Percentiles rank a stretch among this genome's conserved stretches.
These are phyloP conservation scores for Ichthyophthirius multifiliis DNA, from an alignment of 169 alveolate species.

Conservation along the genomic window DNA sequence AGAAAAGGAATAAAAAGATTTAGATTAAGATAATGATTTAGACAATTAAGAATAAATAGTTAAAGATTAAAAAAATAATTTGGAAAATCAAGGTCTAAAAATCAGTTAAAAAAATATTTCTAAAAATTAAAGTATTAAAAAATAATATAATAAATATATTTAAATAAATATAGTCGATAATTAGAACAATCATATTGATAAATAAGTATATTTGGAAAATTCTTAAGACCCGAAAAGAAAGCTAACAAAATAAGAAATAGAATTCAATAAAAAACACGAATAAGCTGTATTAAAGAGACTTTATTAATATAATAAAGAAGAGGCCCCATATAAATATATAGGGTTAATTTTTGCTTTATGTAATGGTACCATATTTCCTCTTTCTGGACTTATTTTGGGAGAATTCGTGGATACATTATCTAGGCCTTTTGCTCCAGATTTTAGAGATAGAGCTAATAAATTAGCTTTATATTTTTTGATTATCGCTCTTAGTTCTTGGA, in stretches of 20 bases:
- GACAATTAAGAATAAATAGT: background rate
- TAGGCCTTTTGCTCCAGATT: conserved; percentile 3
- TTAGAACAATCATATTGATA: background rate
- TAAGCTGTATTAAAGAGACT: conserved; percentile 28
- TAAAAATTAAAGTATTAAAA: no score
- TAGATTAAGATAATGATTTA: background rate
- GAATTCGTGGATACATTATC: conserved; percentile 11
- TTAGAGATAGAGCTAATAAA: background rate
- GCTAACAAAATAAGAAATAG: background rate
- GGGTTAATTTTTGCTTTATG: conserved; percentile 18
- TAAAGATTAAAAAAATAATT: background rate
- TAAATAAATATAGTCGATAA: no score
- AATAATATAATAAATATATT: no score
- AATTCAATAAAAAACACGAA: background rate
- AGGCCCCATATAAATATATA: background rate
- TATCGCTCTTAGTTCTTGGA: conserved; percentile 14
- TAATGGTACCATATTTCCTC: conserved; percentile 34
- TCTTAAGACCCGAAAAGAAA: background rate
- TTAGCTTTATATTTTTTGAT: conserved; percentile 8
- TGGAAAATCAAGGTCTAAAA: background rate
- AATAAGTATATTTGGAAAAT: background rate
- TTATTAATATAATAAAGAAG: conserved; percentile 15
- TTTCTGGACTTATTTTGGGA: conserved; percentile 13
- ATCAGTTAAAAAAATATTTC: no score
- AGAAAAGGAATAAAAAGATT: background rate